phyloP scores from a whole-genome alignment of 768 basidiomycete genomes.

The Botryobasidium botryosum region DNA sequence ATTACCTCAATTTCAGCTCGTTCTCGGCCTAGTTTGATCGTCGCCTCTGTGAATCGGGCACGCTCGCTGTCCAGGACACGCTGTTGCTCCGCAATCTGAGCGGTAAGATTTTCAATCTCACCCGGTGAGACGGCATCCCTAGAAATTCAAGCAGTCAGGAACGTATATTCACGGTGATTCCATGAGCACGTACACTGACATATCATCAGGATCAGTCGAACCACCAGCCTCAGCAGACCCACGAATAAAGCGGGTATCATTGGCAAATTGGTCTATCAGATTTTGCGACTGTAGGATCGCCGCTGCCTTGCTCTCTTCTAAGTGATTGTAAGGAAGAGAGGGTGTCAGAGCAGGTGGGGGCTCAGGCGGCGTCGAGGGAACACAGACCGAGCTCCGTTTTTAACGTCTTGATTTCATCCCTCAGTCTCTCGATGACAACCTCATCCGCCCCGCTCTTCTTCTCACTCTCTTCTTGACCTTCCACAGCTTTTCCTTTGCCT shows the following conservation, averaged over 20 bases:
- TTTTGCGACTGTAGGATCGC: no score
- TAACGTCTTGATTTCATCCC: conserved; percentile 32
- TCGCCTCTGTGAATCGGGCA: conserved; percentile 43
- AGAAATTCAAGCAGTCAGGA: no score
- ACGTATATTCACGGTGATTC: no score
- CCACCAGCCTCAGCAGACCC: no score
- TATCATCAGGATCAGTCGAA: no score
- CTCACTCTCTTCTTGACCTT: neutral
- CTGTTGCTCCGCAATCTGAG: no score
- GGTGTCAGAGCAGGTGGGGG: conserved; percentile 6
- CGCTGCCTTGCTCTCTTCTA: no score
- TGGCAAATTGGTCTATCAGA: conserved; percentile 3
- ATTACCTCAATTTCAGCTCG: conserved; percentile 47
- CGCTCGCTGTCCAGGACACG: conserved; percentile 57
- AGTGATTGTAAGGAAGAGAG: no score
- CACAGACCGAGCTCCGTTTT: conserved; percentile 41
- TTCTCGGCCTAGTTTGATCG: conserved; percentile 30
- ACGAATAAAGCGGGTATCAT: neutral
- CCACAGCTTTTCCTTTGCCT: no score
- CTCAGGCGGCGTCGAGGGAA: neutral
- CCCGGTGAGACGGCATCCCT: no score
- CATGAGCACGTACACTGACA: no score
- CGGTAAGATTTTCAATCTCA: no score
- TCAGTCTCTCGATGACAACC: conserved; percentile 24
- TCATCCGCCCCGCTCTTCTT: neutral